phyloP scores from a whole-genome alignment of 371 early-diverging fungal genomes.

The Mortierella sp. region DNA sequence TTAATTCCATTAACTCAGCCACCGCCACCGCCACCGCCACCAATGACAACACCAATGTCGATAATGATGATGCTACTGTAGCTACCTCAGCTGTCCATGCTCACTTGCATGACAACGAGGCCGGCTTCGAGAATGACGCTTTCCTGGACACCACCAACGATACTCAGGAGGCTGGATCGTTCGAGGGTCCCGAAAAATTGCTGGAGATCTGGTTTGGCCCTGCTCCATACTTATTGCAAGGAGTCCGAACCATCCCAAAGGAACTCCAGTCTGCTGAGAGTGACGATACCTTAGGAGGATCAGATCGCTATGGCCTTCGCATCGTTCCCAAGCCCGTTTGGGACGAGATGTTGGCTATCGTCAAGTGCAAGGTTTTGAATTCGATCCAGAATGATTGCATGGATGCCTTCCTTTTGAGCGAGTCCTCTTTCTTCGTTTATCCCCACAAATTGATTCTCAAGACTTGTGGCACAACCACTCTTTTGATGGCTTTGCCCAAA shows the following conservation, averaged over 20 bases:
- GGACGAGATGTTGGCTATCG: conserved; percentile 92
- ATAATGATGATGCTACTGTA: background rate
- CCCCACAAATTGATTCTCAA: conserved; percentile 94
- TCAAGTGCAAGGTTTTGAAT: conserved; percentile 92
- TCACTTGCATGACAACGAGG: conserved; percentile 48
- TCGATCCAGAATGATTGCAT: conserved; percentile 79
- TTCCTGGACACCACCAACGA: conserved; percentile 54
- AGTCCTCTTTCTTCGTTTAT: conserved; percentile 97
- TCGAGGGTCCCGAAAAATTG: conserved; percentile 97
- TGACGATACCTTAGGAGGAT: conserved; percentile 53
- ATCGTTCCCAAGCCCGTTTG: conserved; percentile 80
- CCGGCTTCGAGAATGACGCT: conserved; percentile 48
- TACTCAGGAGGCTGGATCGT: conserved; percentile 59
- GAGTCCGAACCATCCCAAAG: conserved; percentile 52
- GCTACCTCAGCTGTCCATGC: conserved; percentile 20
- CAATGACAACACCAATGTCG: conserved; percentile 3
- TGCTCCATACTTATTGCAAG: conserved; percentile 59
- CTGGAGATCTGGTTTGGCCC: conserved; percentile 94
- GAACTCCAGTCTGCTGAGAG: conserved; percentile 26
- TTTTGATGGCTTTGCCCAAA: conserved; percentile 86
- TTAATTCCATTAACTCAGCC: conserved; percentile 12
- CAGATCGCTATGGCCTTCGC: conserved; percentile 75
- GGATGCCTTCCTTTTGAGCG: conserved; percentile 94
- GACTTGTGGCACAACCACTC: conserved; percentile 97
- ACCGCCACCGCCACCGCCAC: conserved; percentile 22